These are phyloP conservation scores for Schizophyllum amplum DNA, from an alignment of 1,284 basidiomycete genomes.

Conservation along the genomic window DNA sequence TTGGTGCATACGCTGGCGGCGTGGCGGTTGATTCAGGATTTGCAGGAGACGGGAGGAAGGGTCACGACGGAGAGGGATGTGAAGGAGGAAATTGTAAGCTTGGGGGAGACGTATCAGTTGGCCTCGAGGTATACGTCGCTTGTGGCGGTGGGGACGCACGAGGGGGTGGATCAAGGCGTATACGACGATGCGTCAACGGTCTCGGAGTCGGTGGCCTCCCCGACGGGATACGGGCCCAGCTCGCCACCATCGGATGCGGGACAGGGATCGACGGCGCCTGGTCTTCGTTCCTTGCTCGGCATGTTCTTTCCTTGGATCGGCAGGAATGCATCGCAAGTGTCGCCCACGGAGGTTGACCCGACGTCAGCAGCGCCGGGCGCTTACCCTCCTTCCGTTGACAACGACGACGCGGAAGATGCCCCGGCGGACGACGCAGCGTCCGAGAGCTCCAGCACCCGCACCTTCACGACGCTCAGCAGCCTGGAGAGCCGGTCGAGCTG, in stretches of 20 bases:
- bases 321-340: constrained; percentile 17
- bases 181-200: not conserved
- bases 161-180: constrained; percentile 3
- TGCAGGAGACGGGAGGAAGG: constrained; percentile 22
- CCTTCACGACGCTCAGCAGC: not conserved
- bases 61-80: constrained; percentile 16
- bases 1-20: constrained; percentile 49
- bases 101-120: constrained; percentile 45
- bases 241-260: not conserved
- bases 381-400: constrained; percentile 12
- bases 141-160: constrained; percentile 36
- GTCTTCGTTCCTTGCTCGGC: constrained; percentile 14
- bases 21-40: constrained; percentile 39
- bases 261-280: not conserved
- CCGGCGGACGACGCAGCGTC: not conserved
- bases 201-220: not conserved
- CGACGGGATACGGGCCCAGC: not conserved
- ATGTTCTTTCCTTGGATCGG: constrained; percentile 13
- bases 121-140: constrained; percentile 47
- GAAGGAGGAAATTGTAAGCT: constrained; percentile 35
- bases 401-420: not conserved
- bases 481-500: not conserved
- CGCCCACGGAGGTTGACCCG: constrained; percentile 20
- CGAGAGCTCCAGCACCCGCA: not conserved
- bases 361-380: constrained; percentile 14